A percentile compares a stretch with the other conserved stretches of the same genome.
Conservation (phyloP, 352 stramenopile species). For the Phytophthora sp. region DNA sequence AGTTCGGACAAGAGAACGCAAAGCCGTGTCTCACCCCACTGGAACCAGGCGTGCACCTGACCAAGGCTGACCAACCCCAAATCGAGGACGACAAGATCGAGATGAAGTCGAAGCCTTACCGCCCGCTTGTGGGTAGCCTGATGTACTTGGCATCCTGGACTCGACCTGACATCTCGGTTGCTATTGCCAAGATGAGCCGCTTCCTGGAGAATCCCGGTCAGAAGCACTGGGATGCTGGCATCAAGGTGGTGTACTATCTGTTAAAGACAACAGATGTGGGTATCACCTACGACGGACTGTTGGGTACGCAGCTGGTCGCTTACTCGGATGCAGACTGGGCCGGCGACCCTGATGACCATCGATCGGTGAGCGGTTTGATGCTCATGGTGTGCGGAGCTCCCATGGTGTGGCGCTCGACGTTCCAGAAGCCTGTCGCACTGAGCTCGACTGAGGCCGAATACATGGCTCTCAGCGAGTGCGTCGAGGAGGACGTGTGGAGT, state of each 20-base stretch:
- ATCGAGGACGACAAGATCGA: neutral
- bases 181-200: neutral
- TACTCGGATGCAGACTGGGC: slow-evolving; percentile 32
- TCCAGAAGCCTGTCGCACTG: slow-evolving; percentile 31
- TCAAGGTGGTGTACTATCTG: slow-evolving; percentile 21
- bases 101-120: neutral
- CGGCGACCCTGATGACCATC: slow-evolving; percentile 26
- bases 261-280: slow-evolving; percentile 27
- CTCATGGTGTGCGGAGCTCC: slow-evolving; percentile 26
- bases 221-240: slow-evolving; percentile 25
- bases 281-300: slow-evolving; percentile 13
- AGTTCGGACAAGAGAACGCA: slow-evolving; percentile 17
- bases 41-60: neutral
- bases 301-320: neutral
- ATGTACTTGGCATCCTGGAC: neutral
- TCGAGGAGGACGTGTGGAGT: slow-evolving; percentile 27
- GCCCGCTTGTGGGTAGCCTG: neutral
- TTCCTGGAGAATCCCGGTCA: slow-evolving; percentile 32
- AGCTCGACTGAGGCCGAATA: slow-evolving; percentile 38
- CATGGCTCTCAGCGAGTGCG: slow-evolving; percentile 29
- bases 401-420: slow-evolving; percentile 22
- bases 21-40: slow-evolving; percentile 17
- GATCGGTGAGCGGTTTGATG: slow-evolving; percentile 21
- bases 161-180: no score
- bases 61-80: neutral